phyloP scores from a whole-genome alignment of 1,284 basidiomycete species.

The Naganishia cerealis region DNA sequence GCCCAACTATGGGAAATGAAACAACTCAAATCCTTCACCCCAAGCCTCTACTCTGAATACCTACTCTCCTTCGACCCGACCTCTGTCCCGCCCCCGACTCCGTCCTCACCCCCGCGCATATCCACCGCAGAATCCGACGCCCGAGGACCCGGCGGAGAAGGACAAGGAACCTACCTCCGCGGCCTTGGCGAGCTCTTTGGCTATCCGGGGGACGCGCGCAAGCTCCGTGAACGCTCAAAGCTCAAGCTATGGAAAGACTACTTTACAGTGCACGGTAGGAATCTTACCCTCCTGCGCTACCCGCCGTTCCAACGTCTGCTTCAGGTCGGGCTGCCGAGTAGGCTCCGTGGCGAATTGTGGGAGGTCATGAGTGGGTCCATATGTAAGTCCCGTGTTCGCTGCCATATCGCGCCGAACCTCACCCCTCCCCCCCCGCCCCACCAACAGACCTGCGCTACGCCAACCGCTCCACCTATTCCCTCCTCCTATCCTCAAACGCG shows the following conservation, averaged over 20 bases:
- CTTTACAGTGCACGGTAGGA: slow-evolving; percentile 59
- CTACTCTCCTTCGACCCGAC: slow-evolving; percentile 63
- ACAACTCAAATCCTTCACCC: slow-evolving; percentile 81
- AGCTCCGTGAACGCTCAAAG: slow-evolving; percentile 94
- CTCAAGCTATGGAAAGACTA: slow-evolving; percentile 95
- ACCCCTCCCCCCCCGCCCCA: not conserved
- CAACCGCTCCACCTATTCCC: slow-evolving; percentile 81
- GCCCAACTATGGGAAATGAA: slow-evolving; percentile 90
- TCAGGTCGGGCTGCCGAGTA: slow-evolving; percentile 93
- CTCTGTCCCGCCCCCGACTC: slow-evolving; percentile 50
- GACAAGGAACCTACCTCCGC: slow-evolving; percentile 64
- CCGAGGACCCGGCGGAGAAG: slow-evolving; percentile 55
- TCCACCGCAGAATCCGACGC: slow-evolving; percentile 62
- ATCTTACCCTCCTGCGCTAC: slow-evolving; percentile 75
- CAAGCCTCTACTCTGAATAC: slow-evolving; percentile 92
- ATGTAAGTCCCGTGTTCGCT: slow-evolving; percentile 51
- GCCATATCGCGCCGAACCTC: not conserved
- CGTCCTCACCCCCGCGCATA: not conserved
- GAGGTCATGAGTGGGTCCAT: slow-evolving; percentile 94
- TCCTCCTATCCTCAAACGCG: slow-evolving; percentile 73
- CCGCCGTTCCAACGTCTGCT: slow-evolving; percentile 94
- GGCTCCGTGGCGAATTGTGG: slow-evolving; percentile 96
- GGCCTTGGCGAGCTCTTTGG: slow-evolving; percentile 84
- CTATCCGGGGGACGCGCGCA: slow-evolving; percentile 90
- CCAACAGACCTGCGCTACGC: slow-evolving; percentile 70